These are phyloP conservation scores for Emergomyces orientalis DNA, from an alignment of 2,329 filamentous ascomycete species.

Conservation along the genomic window DNA sequence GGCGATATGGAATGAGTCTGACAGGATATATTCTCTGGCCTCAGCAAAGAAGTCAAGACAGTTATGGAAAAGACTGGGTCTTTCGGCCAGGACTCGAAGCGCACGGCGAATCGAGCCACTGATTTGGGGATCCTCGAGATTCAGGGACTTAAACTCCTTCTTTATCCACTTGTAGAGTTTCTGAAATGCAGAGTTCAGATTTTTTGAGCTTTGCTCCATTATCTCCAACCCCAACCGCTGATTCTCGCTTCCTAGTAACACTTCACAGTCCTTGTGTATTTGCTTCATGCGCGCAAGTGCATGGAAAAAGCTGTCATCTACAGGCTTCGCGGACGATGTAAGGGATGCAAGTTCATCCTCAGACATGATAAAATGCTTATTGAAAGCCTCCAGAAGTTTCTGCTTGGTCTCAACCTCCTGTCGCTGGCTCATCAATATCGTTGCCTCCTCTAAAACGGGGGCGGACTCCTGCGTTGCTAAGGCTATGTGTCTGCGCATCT, in stretches of 20 bases:
- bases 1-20: conserved; percentile 80
- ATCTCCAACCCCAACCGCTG: conserved; percentile 81
- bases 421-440: conserved; percentile 61
- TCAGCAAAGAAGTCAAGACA: conserved; percentile 91
- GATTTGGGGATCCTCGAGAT: conserved; percentile 90
- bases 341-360: conserved; percentile 69
- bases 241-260: conserved; percentile 80
- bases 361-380: conserved; percentile 70
- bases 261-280: conserved; percentile 79
- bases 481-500: conserved; percentile 68
- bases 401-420: conserved; percentile 70
- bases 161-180: conserved; percentile 96
- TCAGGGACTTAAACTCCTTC: conserved; percentile 81
- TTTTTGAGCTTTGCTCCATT: conserved; percentile 80
- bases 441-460: conserved; percentile 68
- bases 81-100: conserved; percentile 76
- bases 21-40: conserved; percentile 74
- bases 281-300: conserved; percentile 70
- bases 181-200: conserved; percentile 82
- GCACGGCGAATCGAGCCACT: conserved; percentile 74
- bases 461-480: conserved; percentile 66
- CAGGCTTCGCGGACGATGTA: conserved; percentile 68
- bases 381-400: conserved; percentile 66
- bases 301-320: conserved; percentile 76
- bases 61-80: conserved; percentile 82